These are phyloP conservation scores for Galeopsis tetrahit DNA, from an alignment of 257 asterid species.

Conservation along the genomic window DNA sequence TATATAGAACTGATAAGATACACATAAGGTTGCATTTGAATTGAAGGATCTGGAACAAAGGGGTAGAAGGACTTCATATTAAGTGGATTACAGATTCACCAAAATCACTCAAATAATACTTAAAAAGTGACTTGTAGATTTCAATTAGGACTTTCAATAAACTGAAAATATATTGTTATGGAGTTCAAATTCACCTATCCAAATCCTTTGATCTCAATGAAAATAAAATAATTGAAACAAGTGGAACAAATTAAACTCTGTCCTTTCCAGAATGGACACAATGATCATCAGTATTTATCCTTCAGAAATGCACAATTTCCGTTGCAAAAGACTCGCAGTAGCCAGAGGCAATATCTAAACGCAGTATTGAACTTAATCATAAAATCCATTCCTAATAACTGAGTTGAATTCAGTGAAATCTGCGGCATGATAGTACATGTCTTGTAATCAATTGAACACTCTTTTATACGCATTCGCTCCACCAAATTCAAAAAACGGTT, in stretches of 20 bases:
- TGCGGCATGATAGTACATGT: background rate
- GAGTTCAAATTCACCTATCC: background rate
- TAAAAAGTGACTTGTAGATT: background rate
- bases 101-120: background rate
- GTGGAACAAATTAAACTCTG: background rate
- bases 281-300: background rate
- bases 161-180: background rate
- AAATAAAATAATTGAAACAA: conserved; percentile 14
- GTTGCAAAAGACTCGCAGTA: background rate
- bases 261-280: background rate
- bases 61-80: conserved; percentile 7
- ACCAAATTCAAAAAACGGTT: background rate
- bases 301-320: background rate
- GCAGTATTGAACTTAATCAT: conserved; percentile 20
- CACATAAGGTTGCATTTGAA: background rate
- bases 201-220: conserved; percentile 14
- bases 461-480: conserved; percentile 15
- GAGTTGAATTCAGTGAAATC: conserved; percentile 13
- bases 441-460: conserved; percentile 22
- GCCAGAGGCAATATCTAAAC: conserved; percentile 11
- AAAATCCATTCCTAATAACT: conserved; percentile 12
- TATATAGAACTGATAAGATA: conserved; percentile 11
- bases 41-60: background rate
- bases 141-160: conserved; percentile 3
- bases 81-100: conserved; percentile 1